Evolutionary conservation across 176 grass and related monocot genomes (phyloP).

Genomic region (Eragrostis curvula): DNA sequence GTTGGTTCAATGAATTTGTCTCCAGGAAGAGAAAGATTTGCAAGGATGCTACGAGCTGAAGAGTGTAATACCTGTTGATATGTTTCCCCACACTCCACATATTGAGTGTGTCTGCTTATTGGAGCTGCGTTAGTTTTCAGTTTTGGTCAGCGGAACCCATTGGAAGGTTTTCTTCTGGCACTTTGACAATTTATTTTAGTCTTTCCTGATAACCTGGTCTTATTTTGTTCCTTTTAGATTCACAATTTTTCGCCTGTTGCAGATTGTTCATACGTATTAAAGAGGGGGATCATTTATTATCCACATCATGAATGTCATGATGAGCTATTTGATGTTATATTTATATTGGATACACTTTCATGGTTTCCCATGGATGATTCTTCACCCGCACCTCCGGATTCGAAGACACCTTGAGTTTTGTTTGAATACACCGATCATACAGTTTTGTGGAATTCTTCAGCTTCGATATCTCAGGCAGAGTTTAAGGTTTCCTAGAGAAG

Average conservation of each 20-base stretch:
- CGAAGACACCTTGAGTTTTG: neutral
- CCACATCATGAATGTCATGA: neutral
- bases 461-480: neutral
- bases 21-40: conserved; percentile 62
- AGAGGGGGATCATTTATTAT: neutral
- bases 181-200: neutral
- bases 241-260: neutral
- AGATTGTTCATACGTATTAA: neutral
- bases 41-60: conserved; percentile 75
- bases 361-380: neutral
- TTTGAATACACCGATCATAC: neutral
- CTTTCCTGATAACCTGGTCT: neutral
- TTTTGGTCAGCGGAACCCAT: conserved; percentile 15
- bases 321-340: conserved; percentile 26
- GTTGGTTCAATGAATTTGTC: conserved; percentile 26
- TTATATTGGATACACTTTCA: neutral
- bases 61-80: conserved; percentile 82
- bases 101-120: conserved; percentile 96
- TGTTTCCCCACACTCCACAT: conserved; percentile 96
- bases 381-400: neutral
- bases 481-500: neutral
- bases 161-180: conserved; percentile 7
- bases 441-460: neutral
- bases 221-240: neutral
- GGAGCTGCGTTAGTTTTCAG: conserved; percentile 57